These are phyloP conservation scores for Alternaria consortialis DNA, from an alignment of 2,329 filamentous ascomycete species.

Conservation along the genomic window DNA sequence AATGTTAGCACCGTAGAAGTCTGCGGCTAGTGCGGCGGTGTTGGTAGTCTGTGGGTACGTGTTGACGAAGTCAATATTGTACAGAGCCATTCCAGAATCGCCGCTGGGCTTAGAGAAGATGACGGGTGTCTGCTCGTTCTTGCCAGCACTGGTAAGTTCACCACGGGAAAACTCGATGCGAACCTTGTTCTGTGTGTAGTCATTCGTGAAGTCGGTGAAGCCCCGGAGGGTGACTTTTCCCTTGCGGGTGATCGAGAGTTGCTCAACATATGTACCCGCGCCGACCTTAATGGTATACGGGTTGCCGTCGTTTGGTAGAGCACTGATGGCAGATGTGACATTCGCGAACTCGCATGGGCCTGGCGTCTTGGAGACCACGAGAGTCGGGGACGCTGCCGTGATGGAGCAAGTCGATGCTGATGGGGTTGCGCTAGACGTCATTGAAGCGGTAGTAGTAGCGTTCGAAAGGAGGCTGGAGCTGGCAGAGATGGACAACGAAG, in stretches of 20 bases:
- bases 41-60: constrained; percentile 37
- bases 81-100: constrained; percentile 27
- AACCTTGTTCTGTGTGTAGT: constrained; percentile 53
- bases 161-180: constrained; percentile 52
- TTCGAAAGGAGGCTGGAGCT: constrained; percentile 10
- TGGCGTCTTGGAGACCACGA: constrained; percentile 42
- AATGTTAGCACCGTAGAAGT: constrained; percentile 59
- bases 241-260: constrained; percentile 52
- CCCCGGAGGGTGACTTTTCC: constrained; percentile 57
- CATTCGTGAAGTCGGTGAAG: constrained; percentile 34
- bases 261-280: constrained; percentile 55
- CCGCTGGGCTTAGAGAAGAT: constrained; percentile 53
- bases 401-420: constrained; percentile 32
- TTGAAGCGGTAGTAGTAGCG: constrained; percentile 6
- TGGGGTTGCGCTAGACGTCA: constrained; percentile 10
- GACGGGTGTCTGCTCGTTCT: constrained; percentile 57
- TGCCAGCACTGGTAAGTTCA: constrained; percentile 52
- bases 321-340: constrained; percentile 56
- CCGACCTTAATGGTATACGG: constrained; percentile 54
- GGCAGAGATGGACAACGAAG: constrained; percentile 13
- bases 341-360: constrained; percentile 51
- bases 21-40: constrained; percentile 55
- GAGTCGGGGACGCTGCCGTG: constrained; percentile 47
- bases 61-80: constrained; percentile 55
- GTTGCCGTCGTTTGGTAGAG: constrained; percentile 54